Evolutionary conservation across 148 eudicot species (phyloP).

Genomic region (Beta vulgaris): DNA sequence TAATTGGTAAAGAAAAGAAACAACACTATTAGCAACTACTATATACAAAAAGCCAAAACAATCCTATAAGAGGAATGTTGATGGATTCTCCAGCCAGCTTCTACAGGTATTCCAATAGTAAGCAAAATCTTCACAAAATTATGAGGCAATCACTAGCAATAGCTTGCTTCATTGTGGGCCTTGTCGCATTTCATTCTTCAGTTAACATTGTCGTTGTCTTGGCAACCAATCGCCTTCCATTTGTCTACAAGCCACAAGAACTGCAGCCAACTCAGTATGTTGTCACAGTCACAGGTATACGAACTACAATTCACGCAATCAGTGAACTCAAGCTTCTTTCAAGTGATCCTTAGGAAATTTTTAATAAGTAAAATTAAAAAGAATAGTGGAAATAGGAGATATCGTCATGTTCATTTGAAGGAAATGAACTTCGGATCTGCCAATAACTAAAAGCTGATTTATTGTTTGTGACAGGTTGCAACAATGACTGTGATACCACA

Average conservation of each 20-base stretch:
- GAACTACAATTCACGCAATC: background rate
- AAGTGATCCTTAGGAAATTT: too few relatives aligned
- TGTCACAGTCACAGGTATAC: constrained; percentile 20
- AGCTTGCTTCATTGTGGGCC: background rate
- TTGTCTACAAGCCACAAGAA: constrained; percentile 12
- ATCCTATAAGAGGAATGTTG: constrained; percentile 17
- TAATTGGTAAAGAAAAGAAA: background rate
- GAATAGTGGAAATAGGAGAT: background rate
- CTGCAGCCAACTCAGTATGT: constrained; percentile 8
- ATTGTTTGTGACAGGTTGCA: constrained; percentile 51
- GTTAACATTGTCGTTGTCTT: background rate
- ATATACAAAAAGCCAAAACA: constrained; percentile 13
- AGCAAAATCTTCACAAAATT: background rate
- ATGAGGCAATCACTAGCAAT: constrained; percentile 16
- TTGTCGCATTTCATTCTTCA: constrained; percentile 3
- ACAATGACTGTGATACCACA: constrained; percentile 52
- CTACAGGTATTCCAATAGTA: background rate
- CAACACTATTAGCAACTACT: constrained; percentile 9
- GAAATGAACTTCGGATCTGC: background rate
- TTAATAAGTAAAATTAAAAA: too few relatives aligned
- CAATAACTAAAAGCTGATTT: background rate
- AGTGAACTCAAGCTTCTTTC: background rate
- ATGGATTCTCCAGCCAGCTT: constrained; percentile 1
- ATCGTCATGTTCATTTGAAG: background rate
- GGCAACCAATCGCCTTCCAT: constrained; percentile 22